Base-by-base conservation (phyloP, 2,329 filamentous ascomycete genomes). In the Alternaria consortialis region DNA sequence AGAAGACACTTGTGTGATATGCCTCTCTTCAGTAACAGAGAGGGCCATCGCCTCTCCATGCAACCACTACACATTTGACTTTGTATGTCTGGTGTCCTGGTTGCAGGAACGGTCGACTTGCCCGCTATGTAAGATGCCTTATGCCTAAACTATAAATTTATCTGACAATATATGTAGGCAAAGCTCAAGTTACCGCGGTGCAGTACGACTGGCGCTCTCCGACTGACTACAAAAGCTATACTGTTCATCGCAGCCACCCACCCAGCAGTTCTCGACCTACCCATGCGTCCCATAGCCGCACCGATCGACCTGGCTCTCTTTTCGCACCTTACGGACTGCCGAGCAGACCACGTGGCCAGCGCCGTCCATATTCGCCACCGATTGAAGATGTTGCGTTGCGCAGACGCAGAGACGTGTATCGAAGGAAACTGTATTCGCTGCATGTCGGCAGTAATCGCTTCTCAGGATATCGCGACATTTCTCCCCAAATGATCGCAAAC, bases 1-100 rank as follows among this genome's bases (percentile, higher is more conserved):
- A 15, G 55, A 63, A 42, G 76, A 78, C 59, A 60, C 56, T 72
- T 97, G 94, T 78, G 92, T 96, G 65, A 95, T 98, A 77, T 98
- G 94, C 78, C 88, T 97, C 62, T 91, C 94, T 58, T 74, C 81
- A 54, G 84, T 97, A 72, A 87, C 88, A 9, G 91, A 95, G 70
- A 81, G 87, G 53, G 93, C 91, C 64, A 83, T 90, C 52, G 87
- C 91, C 7, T 81, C 85, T 20, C 93, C 94, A 7, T 98, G 94
- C 82, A 85, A 87, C 42, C 94, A 98, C 81, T 80, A 83, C 58
- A 88, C 89, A 68, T 97, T 96, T 76, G 93, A 97, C 82, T 96
- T 93, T 74, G 77, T 92, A 12, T 98, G 94, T 77, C 85, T 97
- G 6, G 80, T 90, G 23, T 93, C 86, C 79, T 97, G 94, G 94